Conservation (phyloP, 805 yeast species). For the Yarrowia bubula region DNA sequence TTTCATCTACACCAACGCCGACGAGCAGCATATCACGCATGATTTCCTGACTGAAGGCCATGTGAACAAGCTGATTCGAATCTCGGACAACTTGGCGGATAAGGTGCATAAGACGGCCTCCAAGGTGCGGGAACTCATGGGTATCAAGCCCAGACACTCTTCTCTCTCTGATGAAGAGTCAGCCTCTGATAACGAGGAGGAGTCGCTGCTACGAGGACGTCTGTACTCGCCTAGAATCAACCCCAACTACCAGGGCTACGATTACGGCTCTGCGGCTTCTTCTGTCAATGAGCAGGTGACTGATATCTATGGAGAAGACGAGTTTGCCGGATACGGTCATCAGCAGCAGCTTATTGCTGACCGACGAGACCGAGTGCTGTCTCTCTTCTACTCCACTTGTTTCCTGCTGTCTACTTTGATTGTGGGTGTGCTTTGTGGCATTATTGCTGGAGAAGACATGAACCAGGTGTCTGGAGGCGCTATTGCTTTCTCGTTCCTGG, state of each 20-base stretch:
- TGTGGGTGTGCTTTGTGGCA: constrained; percentile 48
- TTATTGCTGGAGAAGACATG: constrained; percentile 41
- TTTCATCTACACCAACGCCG: constrained; percentile 40
- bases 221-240: constrained; percentile 29
- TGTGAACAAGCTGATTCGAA: constrained; percentile 38
- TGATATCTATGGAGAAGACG: constrained; percentile 9
- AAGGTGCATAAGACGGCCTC: constrained; percentile 17
- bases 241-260: constrained; percentile 3
- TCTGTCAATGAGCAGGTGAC: constrained; percentile 20
- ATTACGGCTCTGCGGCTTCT: constrained; percentile 25
- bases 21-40: constrained; percentile 33
- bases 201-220: not conserved
- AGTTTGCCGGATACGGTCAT: constrained; percentile 24
- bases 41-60: constrained; percentile 36
- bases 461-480: constrained; percentile 35
- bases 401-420: constrained; percentile 44
- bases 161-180: constrained; percentile 11
- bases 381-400: constrained; percentile 46
- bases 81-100: constrained; percentile 35
- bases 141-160: not conserved
- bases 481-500: constrained; percentile 41
- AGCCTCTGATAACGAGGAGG: constrained; percentile 27
- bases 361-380: constrained; percentile 45
- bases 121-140: constrained; percentile 15
- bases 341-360: constrained; percentile 23